Evolutionary conservation across 768 basidiomycete species (phyloP).

Genomic region (Trichaptum fuscoviolaceum): DNA sequence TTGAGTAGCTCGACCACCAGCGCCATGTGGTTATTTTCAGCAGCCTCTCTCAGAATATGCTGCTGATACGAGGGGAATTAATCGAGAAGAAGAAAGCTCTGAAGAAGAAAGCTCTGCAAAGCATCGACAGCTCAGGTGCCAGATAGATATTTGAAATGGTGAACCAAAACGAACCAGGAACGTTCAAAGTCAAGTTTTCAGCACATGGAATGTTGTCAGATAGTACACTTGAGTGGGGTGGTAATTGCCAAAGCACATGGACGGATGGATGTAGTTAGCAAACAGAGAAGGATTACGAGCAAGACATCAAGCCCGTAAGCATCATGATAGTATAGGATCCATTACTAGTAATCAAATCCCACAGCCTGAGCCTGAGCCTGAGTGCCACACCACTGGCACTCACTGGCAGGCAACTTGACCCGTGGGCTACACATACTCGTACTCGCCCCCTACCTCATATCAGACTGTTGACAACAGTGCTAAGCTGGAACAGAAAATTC

Average conservation of each 20-base stretch:
- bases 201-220: background rate
- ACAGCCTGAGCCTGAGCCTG: no score
- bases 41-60: background rate
- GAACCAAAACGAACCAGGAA: background rate
- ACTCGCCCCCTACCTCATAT: no score
- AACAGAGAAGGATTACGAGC: no score
- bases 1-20: background rate
- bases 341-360: no score
- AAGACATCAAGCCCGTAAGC: no score
- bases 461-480: no score
- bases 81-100: background rate
- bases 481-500: no score
- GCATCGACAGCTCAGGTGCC: no score
- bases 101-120: background rate
- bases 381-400: no score
- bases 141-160: background rate
- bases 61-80: background rate
- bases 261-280: background rate
- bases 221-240: background rate
- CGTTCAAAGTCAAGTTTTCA: background rate
- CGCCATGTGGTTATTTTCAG: background rate
- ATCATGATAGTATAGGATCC: no score
- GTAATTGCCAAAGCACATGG: background rate
- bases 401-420: no score
- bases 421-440: no score